Evolutionary conservation across 805 yeast species (phyloP), one percentile per base, ranked within the genome.

Genomic region (Pichia insulana): DNA sequence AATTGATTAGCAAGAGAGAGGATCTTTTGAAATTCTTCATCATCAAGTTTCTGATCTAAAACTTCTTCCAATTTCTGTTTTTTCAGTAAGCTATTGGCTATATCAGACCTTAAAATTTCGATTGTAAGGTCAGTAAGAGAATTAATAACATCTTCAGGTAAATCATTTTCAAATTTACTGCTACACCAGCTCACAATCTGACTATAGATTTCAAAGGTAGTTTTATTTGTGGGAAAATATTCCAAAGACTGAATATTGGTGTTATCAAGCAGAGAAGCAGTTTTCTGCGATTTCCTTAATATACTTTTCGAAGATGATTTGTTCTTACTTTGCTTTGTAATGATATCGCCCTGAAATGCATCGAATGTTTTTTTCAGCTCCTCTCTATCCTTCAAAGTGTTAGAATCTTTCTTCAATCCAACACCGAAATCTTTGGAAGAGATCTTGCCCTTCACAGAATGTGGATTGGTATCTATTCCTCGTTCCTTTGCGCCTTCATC

Each of bases 81-180:
- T 48, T 73, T 73, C 7, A 62, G 63, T 3, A 52, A 48, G 16
- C 74, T 78, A 1, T 68, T 59, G 1, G 61, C 43, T 1, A 59
- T 64, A 2, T 69, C 77, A 39, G 68, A 66, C 50, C 74, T 78
- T 45, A 83, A 52, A 1, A 71, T 60, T 48, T 74, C 81, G 32
- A 85, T 51, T 0, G 80, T 55, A 3, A 80, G 65, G 56, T 84
- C 92, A 2, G 86, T 76, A 4, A 88, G 84, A 3, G 92, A 80
- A 17, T 78, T 57, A 2, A 87, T 69, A 2, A 78, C 74, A 34
- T 78, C 84, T 43, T 83, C 87, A 8, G 89, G 76, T n/a, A 84
- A 74, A 57, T 88, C 97, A 38, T 68, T 69, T 11, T 80, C 83
- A 32, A 83, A 61, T 15, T 68, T 64, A 2, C 63, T 57, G 6